phyloP scores from a whole-genome alignment of 2,329 filamentous ascomycete species.

The Huntiella abstrusa region DNA sequence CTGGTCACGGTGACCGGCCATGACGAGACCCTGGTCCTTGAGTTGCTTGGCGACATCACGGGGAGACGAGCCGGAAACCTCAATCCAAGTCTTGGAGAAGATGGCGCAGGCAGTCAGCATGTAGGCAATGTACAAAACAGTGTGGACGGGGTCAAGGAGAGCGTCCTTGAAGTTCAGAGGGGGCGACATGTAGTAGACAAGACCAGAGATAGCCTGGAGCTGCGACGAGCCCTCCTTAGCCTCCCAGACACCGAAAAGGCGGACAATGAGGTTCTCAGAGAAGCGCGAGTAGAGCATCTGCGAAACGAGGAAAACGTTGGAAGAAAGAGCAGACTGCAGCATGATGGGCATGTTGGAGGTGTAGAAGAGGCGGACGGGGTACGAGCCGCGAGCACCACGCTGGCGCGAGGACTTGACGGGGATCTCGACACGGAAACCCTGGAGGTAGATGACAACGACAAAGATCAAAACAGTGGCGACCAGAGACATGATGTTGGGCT shows the following conservation, averaged over 20 bases:
- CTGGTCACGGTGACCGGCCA: conserved; percentile 98
- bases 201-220: conserved; percentile 79
- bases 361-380: conserved; percentile 98
- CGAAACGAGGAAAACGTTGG: conserved; percentile 97
- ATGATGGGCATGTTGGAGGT: conserved; percentile 99
- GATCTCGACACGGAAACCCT: conserved; percentile 98
- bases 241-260: conserved; percentile 96
- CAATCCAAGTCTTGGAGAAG: conserved; percentile 99
- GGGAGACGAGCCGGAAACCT: conserved; percentile 93
- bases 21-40: conserved; percentile 98
- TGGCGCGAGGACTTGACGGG: conserved; percentile 98
- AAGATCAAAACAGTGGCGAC: conserved; percentile 85
- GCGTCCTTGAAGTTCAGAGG: conserved; percentile 96
- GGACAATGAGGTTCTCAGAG: conserved; percentile 95
- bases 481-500: conserved; percentile 98
- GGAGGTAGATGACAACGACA: conserved; percentile 94
- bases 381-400: conserved; percentile 93
- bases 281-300: conserved; percentile 99
- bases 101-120: conserved; percentile 95
- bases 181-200: conserved; percentile 99
- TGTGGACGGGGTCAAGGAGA: conserved; percentile 91
- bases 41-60: conserved; percentile 98
- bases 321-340: conserved; percentile 95
- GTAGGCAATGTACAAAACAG: conserved; percentile 83
- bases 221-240: conserved; percentile 89